Evolutionary conservation across 1,139 yeast species (phyloP).

Genomic region (Taiozyma sp.): DNA sequence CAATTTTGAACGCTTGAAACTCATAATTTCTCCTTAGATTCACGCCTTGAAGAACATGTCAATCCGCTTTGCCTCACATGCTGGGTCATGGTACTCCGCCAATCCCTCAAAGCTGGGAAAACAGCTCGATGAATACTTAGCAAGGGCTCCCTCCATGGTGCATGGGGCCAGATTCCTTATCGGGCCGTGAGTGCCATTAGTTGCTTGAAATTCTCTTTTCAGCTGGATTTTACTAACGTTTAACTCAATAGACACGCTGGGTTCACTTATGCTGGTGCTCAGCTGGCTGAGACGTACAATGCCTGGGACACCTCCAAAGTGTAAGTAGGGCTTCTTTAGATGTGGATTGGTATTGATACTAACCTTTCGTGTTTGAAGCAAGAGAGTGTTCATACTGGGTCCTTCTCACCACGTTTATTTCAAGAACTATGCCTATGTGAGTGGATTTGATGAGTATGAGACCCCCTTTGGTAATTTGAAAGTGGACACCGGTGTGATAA

Average conservation of each 20-base stretch:
- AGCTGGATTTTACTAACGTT: slow-evolving; percentile 4
- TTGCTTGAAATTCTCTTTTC: too few species aligned
- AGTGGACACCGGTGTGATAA: slow-evolving; percentile 49
- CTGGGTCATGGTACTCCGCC: slow-evolving; percentile 83
- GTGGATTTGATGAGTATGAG: slow-evolving; percentile 49
- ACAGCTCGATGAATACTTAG: slow-evolving; percentile 45
- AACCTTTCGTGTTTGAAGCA: slow-evolving; percentile 23
- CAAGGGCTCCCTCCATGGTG: slow-evolving; percentile 24
- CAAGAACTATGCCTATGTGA: slow-evolving; percentile 49
- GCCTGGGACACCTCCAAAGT: slow-evolving; percentile 57
- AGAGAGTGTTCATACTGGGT: slow-evolving; percentile 75
- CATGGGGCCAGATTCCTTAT: slow-evolving; percentile 54
- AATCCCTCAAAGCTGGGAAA: slow-evolving; percentile 35
- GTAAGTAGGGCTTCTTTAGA: slow-evolving; percentile 15
- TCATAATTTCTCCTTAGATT: background rate
- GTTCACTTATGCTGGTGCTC: slow-evolving; percentile 70
- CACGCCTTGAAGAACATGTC: background rate
- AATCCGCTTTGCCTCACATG: slow-evolving; percentile 66
- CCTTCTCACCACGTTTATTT: slow-evolving; percentile 95
- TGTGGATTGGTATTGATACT: background rate
- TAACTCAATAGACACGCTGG: slow-evolving; percentile 78
- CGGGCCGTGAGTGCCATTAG: slow-evolving; percentile 33
- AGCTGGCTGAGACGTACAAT: slow-evolving; percentile 73
- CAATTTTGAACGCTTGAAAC: background rate
- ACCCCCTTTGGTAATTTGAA: slow-evolving; percentile 79